A percentile compares a stretch with the other conserved stretches of the same genome.
These are phyloP conservation scores for Dionaea muscipula DNA, from an alignment of 179 eudicot species.

Conservation along the genomic window DNA sequence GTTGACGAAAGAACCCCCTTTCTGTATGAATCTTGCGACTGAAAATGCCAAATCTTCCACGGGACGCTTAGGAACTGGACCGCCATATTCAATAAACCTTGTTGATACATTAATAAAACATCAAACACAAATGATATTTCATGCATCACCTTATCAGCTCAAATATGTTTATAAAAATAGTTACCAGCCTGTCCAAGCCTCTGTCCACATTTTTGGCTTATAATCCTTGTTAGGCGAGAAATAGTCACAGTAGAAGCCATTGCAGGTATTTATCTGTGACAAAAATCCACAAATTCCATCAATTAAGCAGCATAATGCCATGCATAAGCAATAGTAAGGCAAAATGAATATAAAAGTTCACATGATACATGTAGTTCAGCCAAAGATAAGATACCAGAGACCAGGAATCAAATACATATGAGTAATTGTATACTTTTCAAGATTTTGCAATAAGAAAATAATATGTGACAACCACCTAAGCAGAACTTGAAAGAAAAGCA, in stretches of 20 bases:
- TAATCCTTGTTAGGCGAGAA: constrained; percentile 78
- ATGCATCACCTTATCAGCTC: neutral
- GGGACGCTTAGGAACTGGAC: constrained; percentile 80
- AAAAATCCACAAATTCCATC: constrained; percentile 1
- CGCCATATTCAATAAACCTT: constrained; percentile 92
- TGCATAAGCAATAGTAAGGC: neutral
- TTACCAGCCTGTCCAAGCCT: constrained; percentile 98
- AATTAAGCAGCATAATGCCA: neutral
- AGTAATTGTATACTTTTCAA: no score
- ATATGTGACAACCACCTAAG: neutral
- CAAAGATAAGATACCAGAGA: no score
- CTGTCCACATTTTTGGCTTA: constrained; percentile 98
- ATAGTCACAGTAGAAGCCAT: constrained; percentile 87
- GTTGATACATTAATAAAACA: constrained; percentile 3
- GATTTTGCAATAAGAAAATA: neutral
- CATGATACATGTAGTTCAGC: no score
- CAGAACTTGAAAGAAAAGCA: neutral
- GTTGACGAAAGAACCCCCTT: constrained; percentile 81
- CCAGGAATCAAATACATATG: no score
- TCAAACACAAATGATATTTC: neutral
- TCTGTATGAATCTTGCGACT: constrained; percentile 80
- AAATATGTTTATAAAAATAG: neutral
- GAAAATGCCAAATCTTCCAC: constrained; percentile 86
- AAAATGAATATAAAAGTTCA: neutral
- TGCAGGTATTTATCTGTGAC: constrained; percentile 78